Evolutionary conservation across 2,329 filamentous ascomycete genomes (phyloP), one percentile per base, ranked within the genome.

Genomic region (Aspergillus fijiensis): DNA sequence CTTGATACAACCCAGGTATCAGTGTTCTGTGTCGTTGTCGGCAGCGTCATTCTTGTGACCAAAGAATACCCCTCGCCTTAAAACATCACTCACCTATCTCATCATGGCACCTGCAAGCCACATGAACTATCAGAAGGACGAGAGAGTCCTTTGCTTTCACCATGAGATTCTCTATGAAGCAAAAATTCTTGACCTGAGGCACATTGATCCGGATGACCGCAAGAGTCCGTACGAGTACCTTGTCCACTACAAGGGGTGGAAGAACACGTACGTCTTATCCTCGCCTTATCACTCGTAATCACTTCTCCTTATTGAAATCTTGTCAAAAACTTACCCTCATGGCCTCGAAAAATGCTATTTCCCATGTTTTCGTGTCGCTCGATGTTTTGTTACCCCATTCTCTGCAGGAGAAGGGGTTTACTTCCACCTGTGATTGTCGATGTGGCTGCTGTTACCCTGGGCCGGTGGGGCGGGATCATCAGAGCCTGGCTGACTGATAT

Each of bases 211-310:
- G 6, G 81, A 81, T 49, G 88, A 89, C 71, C 88, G 90, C 77
- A 88, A 87, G 74, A 89, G 88, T 62, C 87, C 89, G 35, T 92
- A 87, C 73, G 87, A 92, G 74, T 99, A 96, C 80, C 90, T 91
- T 72, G 90, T 99, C 58, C 95, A 99, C 79, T 99, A 99, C 82
- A 98, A 98, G 79, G 95, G 95, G 72, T 99, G 95, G 95, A 99
- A 99, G 83, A 93, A 94, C 76, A 97, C 92, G 84, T 90, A 80
- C 79, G 87, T 87, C 60, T 60, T 27, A 33, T 29, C 53, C 67
- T 48, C 57, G 63, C 60, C 33, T 31, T 63, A 63, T 59, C 55
- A 50, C 16, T 50, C 55, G 54, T 33, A 19, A 12, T 52, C 21
- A 9, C 49, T 45, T 27, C 29, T 31, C 23, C 29, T 49, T 19